Percentiles rank a stretch among this genome's conserved stretches.
phyloP scores from a whole-genome alignment of 495 filamentous ascomycete genomes.

The Achaetomiella virescens region DNA sequence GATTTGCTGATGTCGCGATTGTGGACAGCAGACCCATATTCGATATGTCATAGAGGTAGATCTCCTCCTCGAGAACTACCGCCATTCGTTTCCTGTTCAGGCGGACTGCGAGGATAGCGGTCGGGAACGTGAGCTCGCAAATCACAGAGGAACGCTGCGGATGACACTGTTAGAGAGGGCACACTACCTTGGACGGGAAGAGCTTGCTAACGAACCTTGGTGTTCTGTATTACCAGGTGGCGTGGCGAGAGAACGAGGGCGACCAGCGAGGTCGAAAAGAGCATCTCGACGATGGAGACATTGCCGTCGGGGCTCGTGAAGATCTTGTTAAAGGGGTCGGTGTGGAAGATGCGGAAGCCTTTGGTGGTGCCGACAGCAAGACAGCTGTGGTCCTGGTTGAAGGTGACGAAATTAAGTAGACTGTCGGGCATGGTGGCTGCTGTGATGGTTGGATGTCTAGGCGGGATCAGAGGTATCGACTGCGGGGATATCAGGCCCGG shows the following conservation, averaged over 20 bases:
- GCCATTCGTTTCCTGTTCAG: conserved; percentile 91
- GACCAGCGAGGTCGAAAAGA: conserved; percentile 97
- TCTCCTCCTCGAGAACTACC: conserved; percentile 88
- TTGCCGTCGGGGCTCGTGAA: conserved; percentile 91
- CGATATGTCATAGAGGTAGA: conserved; percentile 96
- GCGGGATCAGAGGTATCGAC: not conserved
- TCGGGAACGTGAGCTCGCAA: conserved; percentile 96
- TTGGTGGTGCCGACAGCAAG: conserved; percentile 87
- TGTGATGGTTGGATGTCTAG: not conserved
- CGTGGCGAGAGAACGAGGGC: conserved; percentile 85
- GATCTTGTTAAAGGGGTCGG: conserved; percentile 88
- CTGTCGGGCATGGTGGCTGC: conserved; percentile 39
- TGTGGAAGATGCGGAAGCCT: conserved; percentile 93
- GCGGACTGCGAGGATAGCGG: conserved; percentile 83
- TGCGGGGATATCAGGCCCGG: not conserved
- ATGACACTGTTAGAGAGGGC: not conserved
- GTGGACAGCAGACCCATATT: conserved; percentile 93
- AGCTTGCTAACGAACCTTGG: conserved; percentile 60
- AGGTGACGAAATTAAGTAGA: conserved; percentile 94
- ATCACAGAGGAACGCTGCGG: conserved; percentile 82
- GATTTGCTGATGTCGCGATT: conserved; percentile 89
- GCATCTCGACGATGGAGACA: conserved; percentile 93
- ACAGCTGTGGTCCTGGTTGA: conserved; percentile 98
- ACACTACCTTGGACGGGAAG: not conserved
- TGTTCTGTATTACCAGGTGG: conserved; percentile 90